Evolutionary conservation across 768 basidiomycete genomes (phyloP).

Genomic region (Mycena leptocephala): DNA sequence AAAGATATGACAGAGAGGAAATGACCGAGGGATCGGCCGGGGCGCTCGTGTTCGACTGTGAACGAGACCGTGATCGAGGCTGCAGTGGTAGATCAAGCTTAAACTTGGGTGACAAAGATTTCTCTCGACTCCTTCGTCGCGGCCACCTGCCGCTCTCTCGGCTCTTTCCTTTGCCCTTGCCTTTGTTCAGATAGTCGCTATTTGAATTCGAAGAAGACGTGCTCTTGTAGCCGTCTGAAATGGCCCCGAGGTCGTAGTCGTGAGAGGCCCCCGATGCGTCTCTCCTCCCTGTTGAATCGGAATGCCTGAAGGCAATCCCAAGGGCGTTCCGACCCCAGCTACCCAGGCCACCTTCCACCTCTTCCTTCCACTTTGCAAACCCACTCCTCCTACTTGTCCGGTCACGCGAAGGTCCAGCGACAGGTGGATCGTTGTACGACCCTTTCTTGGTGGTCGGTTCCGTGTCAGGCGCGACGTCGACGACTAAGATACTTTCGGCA

Average conservation of each 20-base stretch:
- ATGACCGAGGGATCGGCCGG: constrained; percentile 34
- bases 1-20: constrained; percentile 42
- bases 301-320: constrained; percentile 61
- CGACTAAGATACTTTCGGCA: constrained; percentile 35
- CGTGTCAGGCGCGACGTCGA: constrained; percentile 34
- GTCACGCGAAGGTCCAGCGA: constrained; percentile 34
- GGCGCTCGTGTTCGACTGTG: constrained; percentile 9
- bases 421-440: constrained; percentile 13
- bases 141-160: constrained; percentile 55
- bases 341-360: constrained; percentile 53
- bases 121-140: constrained; percentile 43
- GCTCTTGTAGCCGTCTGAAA: constrained; percentile 39
- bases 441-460: neutral
- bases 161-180: constrained; percentile 56
- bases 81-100: constrained; percentile 53
- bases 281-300: constrained; percentile 46
- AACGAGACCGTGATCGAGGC: constrained; percentile 40
- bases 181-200: constrained; percentile 34
- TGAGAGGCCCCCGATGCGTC: constrained; percentile 31
- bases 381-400: constrained; percentile 54
- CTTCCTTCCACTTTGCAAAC: constrained; percentile 62
- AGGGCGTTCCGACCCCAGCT: constrained; percentile 47
- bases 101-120: constrained; percentile 37
- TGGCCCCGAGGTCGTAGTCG: constrained; percentile 46
- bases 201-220: constrained; percentile 48